Evolutionary conservation across 2,329 filamentous ascomycete genomes (phyloP).

Genomic region (Colletotrichum lini): DNA sequence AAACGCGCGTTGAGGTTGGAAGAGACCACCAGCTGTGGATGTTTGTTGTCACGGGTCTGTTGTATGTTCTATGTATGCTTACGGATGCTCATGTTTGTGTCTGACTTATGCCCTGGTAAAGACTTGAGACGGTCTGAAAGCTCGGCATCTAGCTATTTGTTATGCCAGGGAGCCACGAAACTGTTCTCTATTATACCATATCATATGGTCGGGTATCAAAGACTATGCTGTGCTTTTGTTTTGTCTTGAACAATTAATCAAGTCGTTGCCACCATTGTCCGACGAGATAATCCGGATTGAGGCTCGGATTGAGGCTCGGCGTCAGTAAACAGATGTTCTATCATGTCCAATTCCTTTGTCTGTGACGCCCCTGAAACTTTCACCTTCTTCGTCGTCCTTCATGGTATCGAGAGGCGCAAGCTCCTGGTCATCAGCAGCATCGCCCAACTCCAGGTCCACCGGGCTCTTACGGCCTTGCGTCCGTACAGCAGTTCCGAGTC

Average conservation of each 20-base stretch:
- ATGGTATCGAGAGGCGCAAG: not conserved
- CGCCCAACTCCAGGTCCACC: slow-evolving; percentile 4
- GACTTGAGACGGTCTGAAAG: too few relatives aligned
- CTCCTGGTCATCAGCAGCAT: not conserved
- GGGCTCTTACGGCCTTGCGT: not conserved
- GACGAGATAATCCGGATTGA: not conserved
- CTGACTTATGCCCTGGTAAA: too few relatives aligned
- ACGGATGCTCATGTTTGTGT: too few relatives aligned
- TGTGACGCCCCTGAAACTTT: not conserved
- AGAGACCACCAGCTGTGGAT: too few relatives aligned
- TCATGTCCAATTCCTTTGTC: not conserved
- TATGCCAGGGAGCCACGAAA: not conserved
- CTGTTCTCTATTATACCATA: not conserved
- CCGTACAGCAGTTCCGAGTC: not conserved
- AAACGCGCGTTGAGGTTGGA: not conserved
- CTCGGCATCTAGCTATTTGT: not conserved
- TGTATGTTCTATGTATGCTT: too few relatives aligned
- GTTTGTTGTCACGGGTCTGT: too few relatives aligned
- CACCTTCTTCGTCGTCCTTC: not conserved
- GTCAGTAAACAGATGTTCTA: not conserved
- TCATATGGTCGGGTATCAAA: not conserved
- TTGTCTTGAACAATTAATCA: not conserved
- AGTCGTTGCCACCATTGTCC: not conserved
- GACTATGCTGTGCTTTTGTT: not conserved
- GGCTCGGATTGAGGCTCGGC: too few relatives aligned